Percentiles rank a stretch among this genome's conserved stretches.
Evolutionary conservation across 1,139 yeast species (phyloP).

Genomic region (Debaryomyces psychrophilus): DNA sequence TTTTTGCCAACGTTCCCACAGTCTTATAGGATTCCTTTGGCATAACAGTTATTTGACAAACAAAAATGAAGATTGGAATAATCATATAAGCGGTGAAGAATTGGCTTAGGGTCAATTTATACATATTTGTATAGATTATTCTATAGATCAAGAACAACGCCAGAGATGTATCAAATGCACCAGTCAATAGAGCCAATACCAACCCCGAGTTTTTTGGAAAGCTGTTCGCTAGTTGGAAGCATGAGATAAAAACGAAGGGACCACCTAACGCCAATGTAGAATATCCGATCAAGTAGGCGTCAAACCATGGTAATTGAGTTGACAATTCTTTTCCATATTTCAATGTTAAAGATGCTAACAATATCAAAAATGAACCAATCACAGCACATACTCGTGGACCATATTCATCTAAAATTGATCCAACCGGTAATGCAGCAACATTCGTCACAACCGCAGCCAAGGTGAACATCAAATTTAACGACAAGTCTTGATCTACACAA

Average conservation of each 20-base stretch:
- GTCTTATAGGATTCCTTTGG: conserved; percentile 78
- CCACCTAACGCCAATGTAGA: conserved; percentile 49
- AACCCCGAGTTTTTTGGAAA: conserved; percentile 49
- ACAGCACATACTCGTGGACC: conserved; percentile 84
- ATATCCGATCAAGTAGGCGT: conserved; percentile 45
- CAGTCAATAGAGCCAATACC: conserved; percentile 44
- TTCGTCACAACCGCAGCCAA: conserved; percentile 89
- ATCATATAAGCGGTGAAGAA: conserved; percentile 69
- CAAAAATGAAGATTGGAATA: conserved; percentile 73
- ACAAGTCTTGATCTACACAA: conserved; percentile 77
- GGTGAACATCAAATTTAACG: conserved; percentile 80
- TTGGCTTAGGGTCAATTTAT: conserved; percentile 37
- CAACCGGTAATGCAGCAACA: conserved; percentile 79
- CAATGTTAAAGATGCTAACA: conserved; percentile 55
- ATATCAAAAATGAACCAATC: conserved; percentile 65
- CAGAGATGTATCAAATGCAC: conserved; percentile 46
- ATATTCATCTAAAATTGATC: conserved; percentile 69
- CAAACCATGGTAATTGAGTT: conserved; percentile 18
- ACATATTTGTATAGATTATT: conserved; percentile 54
- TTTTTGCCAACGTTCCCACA: conserved; percentile 64
- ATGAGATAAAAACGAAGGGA: conserved; percentile 50
- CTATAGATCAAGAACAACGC: conserved; percentile 62
- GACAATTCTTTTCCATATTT: conserved; percentile 33
- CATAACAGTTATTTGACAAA: conserved; percentile 78
- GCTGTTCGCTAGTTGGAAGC: conserved; percentile 50